Evolutionary conservation across 2,329 filamentous ascomycete species (phyloP), one percentile per base, ranked within the genome.

Genomic region (Monosporascus sp.): DNA sequence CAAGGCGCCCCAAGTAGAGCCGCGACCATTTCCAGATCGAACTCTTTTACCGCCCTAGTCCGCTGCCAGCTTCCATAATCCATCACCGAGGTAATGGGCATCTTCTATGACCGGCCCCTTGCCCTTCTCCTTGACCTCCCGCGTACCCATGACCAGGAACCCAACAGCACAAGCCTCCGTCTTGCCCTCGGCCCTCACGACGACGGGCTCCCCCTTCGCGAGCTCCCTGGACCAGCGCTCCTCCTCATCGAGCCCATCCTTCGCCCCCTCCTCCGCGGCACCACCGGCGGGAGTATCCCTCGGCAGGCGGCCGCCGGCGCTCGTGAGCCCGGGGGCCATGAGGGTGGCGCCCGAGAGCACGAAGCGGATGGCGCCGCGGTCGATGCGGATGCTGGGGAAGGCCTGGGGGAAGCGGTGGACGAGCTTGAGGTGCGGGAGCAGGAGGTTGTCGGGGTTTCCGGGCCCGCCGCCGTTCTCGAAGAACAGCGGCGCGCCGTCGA

Each of bases 81-180:
- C 94, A 77, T 99, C 94, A 0, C 94, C 94, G 51, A 97, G 70
- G 75, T 87, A 97, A 79, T 99, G 94, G 35, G 90, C 90, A 56
- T 91, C 88, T 76, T 97, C 93, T 61, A 97, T 89, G 17, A 92
- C 94, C 6, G 92, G 89, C 0, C 94, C 94, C 76, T 97, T 97
- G 60, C 91, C 91, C 75, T 93, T 93, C 60, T 85, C 86, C 81
- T 94, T 96, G 70, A 96, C 92, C 72, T 97, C 91, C 71, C 87
- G 86, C 0, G 94, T 97, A 3, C 91, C 88, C 66, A 87, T 84
- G 64, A 90, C 91, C 68, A 99, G 69, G 58, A 88, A 77, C 0
- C 94, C 94, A 0, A 99, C 87, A 52, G 96, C 83, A 71, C 92
- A 97, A 6, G 91, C 90, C 75, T 93, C 86, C 63, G 88, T 83